Evolutionary conservation across 352 stramenopile genomes (phyloP).

Genomic region (Globisporangium irregulare): DNA sequence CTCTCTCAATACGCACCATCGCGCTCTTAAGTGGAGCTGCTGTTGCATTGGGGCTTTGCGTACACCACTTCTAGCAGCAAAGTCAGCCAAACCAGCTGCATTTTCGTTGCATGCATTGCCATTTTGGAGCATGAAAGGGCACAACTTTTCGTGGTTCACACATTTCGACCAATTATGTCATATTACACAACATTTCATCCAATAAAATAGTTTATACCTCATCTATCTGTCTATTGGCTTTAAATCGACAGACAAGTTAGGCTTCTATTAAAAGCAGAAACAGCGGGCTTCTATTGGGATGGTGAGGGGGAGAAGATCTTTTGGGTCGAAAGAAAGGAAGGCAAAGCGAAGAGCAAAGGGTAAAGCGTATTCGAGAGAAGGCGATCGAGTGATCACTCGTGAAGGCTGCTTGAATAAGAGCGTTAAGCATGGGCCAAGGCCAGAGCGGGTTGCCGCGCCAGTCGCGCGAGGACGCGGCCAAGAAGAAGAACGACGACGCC

Average conservation of each 20-base stretch:
- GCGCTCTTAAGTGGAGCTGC: background rate
- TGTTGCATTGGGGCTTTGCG: background rate
- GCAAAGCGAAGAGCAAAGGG: background rate
- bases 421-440: constrained; percentile 68
- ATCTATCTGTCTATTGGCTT: background rate
- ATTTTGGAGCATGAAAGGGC: background rate
- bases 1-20: background rate
- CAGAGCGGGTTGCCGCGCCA: constrained; percentile 83
- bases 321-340: constrained; percentile 1
- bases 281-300: background rate
- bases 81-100: background rate
- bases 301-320: constrained; percentile 5
- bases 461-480: constrained; percentile 74
- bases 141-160: background rate
- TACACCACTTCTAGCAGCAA: background rate
- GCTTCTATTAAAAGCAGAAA: background rate
- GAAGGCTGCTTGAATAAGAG: constrained; percentile 2
- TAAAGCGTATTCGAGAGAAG: background rate
- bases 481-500: constrained; percentile 89
- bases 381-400: background rate
- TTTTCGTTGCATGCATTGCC: background rate
- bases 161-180: background rate
- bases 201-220: background rate
- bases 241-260: background rate
- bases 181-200: background rate